Base-by-base conservation (phyloP, 805 yeast genomes). In the Metschnikowia gelsemii region DNA sequence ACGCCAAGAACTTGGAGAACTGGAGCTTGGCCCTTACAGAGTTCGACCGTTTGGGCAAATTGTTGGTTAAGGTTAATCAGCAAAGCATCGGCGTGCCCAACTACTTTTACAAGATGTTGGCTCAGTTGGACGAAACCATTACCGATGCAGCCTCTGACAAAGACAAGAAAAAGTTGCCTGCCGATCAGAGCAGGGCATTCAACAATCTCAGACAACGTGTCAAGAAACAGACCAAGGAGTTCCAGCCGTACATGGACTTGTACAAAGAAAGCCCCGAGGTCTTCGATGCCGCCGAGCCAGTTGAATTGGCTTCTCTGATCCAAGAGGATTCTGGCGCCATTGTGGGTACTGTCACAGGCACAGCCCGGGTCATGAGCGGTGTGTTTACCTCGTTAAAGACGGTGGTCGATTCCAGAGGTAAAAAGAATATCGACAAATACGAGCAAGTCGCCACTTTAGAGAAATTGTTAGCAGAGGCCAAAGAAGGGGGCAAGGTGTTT, bases 341-440 rank as follows among this genome's bases (percentile, higher is more conserved):
- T 58, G 50, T 42, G n/a, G 50, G 51, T 33, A 43, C 45, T 20
- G 62, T 71, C 26, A 68, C 64, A 45, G 73, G 71, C 36, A 58
- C 63, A 8, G 66, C 69, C 27, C 69, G 70, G 51, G 53, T 51
- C 29, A 57, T 66, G 52, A 57, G 70, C 45, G 65, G 74, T 14
- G 80, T 89, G 42, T 88, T 90, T 71, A 71, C 80, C 43, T 79
- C 85, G 25, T 74, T 93, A 61, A 78, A 83, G 61, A 65, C 79
- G 40, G 81, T 93, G 43, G 70, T 85, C 46, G 98, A 93, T 65
- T 75, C 89, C 36, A 83, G 99, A 70, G 99, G 99, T 73, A 90
- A 90, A 75, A 91, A 87, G 74, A 89, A 87, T 63, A 84, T 88
- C 49, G 96, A 91, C 63, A 79, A 82, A 50, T 63, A 61, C 49